Evolutionary conservation across 1,284 basidiomycete genomes (phyloP), one percentile per base, ranked within the genome.

Genomic region (Microstroma glucosiphilum): DNA sequence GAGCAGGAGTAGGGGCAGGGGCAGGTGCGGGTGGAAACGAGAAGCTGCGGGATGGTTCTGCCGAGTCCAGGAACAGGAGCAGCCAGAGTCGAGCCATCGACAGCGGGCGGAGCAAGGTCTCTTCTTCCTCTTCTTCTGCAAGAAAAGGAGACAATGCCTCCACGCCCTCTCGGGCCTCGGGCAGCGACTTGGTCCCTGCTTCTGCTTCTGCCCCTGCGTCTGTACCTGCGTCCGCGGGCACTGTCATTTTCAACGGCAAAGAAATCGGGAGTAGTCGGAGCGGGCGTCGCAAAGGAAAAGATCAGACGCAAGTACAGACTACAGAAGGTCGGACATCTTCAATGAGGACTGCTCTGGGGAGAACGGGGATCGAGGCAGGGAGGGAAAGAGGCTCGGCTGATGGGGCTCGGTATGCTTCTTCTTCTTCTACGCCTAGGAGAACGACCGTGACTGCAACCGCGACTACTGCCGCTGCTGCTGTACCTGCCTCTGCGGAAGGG

Each of bases 201-300:
- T 17, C 43, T 48, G 43, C 21, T 12, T 17, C 43, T 6, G 6
- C 43, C 21, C 6, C 43, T 48, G 43, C 43, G 21, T 48, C 43
- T 48, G 21, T 12, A n/a, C 6, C 43, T 17, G 43, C 43, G 6
- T 21, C 43, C 12, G 43, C 43, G 12, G 43, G 51, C 15, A 54
- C 51, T 6, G 51, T 54, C 51, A 54, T 26, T 21, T 54, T 54
- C 13, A 54, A 54, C 25, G 51, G 51, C 13, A 19, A 19, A 21
- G 21, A 54, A 25, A 25, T 54, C 13, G 43, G 21, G 43, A 21
- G 17, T 12, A 48, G 43, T 12, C 4, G 43, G 43, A 48, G 51
- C 15, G 6, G 8, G 7, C 21, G 51, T 6, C 21, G 25, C 51
- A 15, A 17, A 19, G 26, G 46, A 48, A n/a, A 48, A 12, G n/a